Conservation (phyloP, 768 basidiomycete genomes). For the Leccinum disarticulatum region DNA sequence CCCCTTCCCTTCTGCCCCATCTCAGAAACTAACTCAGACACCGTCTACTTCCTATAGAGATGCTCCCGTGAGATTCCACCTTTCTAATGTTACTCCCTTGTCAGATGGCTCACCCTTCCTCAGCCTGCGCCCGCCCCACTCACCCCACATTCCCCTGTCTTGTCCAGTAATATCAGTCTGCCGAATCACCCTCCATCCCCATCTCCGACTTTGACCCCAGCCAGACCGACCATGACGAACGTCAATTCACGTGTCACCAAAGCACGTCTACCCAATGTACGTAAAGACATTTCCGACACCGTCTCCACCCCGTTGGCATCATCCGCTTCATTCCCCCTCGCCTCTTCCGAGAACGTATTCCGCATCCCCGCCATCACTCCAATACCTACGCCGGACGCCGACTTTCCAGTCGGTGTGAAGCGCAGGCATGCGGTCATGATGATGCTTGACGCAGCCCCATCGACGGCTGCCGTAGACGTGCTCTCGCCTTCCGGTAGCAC, state of each 20-base stretch:
- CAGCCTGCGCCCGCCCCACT: slow-evolving; percentile 26
- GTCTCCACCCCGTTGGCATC: slow-evolving; percentile 13
- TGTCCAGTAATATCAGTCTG: slow-evolving; percentile 17
- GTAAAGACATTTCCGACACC: slow-evolving; percentile 29
- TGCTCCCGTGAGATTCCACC: slow-evolving; percentile 32
- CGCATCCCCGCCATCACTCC: slow-evolving; percentile 26
- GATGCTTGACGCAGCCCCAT: slow-evolving; percentile 58
- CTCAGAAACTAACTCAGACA: slow-evolving; percentile 21
- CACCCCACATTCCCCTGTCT: slow-evolving; percentile 35
- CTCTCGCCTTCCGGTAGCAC: slow-evolving; percentile 38
- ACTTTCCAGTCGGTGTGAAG: slow-evolving; percentile 59
- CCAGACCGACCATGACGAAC: slow-evolving; percentile 14
- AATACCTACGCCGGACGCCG: slow-evolving; percentile 31
- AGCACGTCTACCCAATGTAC: slow-evolving; percentile 26
- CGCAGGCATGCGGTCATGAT: slow-evolving; percentile 79
- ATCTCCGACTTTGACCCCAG: slow-evolving; percentile 29
- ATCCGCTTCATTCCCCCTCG: slow-evolving; percentile 23
- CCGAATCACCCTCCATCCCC: slow-evolving; percentile 23
- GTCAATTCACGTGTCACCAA: slow-evolving; percentile 29
- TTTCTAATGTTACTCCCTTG: background rate
- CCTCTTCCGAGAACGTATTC: slow-evolving; percentile 31
- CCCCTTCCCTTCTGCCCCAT: slow-evolving; percentile 16
- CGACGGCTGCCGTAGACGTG: slow-evolving; percentile 39
- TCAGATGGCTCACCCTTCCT: slow-evolving; percentile 6
- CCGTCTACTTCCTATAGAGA: slow-evolving; percentile 19